Percentiles rank a stretch among this genome's conserved stretches.
Conservation (phyloP, 164 flowering plant species). For the Macadamia tetraphylla region DNA sequence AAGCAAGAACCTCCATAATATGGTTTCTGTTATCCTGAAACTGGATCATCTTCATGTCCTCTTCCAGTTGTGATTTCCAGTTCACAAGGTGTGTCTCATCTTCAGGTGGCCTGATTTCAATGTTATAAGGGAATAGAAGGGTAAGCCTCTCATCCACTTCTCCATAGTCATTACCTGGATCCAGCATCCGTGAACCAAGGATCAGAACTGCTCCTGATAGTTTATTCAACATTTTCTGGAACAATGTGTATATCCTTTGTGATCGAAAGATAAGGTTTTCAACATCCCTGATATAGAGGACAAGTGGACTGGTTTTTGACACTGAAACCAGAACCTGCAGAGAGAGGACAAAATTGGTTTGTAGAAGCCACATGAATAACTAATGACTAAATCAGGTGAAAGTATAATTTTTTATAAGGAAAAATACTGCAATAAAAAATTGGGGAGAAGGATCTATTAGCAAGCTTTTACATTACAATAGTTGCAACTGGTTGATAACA, state of each 20-base stretch:
- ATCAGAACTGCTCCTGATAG: slow-evolving; percentile 53
- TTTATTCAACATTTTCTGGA: slow-evolving; percentile 57
- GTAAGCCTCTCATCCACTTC: slow-evolving; percentile 52
- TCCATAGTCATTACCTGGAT: slow-evolving; percentile 21
- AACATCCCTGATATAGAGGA: slow-evolving; percentile 60
- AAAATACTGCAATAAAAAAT: too few relatives aligned
- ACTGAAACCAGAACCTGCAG: slow-evolving; percentile 49
- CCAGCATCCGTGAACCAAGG: slow-evolving; percentile 51
- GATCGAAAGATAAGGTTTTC: slow-evolving; percentile 49
- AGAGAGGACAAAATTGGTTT: not conserved
- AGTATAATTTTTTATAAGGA: not conserved
- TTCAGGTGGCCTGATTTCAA: slow-evolving; percentile 60
- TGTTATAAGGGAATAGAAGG: slow-evolving; percentile 56
- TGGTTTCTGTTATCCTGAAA: slow-evolving; percentile 59
- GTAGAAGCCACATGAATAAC: not conserved
- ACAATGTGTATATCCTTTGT: slow-evolving; percentile 41
- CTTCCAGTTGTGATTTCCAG: slow-evolving; percentile 68
- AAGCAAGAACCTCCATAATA: slow-evolving; percentile 58
- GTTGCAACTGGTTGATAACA: not conserved
- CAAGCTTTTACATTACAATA: not conserved
- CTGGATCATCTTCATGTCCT: slow-evolving; percentile 68
- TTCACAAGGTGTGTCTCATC: slow-evolving; percentile 55
- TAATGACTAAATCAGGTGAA: not conserved
- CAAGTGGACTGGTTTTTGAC: slow-evolving; percentile 47
- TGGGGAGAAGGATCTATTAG: not conserved